Evolutionary conservation across 1,284 basidiomycete genomes (phyloP).

Genomic region (Ustilago tritici): DNA sequence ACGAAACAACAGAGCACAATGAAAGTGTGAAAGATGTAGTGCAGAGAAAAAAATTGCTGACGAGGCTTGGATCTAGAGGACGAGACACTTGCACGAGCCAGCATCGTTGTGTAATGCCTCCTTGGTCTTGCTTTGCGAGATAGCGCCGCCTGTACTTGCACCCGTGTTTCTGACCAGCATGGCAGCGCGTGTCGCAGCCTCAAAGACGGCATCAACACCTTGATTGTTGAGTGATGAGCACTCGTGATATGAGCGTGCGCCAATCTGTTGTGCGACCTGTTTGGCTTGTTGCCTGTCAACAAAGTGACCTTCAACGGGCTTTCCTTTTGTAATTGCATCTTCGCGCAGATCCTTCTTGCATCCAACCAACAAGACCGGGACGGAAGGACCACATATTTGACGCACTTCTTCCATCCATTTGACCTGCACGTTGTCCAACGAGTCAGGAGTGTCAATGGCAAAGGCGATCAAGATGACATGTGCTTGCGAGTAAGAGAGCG

Average conservation of each 20-base stretch:
- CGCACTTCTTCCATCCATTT: slow-evolving; percentile 84
- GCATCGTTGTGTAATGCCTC: slow-evolving; percentile 51
- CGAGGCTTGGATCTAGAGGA: slow-evolving; percentile 20
- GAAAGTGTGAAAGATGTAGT: background rate
- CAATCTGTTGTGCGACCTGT: slow-evolving; percentile 72
- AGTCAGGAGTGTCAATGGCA: slow-evolving; percentile 94
- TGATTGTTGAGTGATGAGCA: slow-evolving; percentile 64
- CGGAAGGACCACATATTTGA: slow-evolving; percentile 71
- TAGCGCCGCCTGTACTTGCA: slow-evolving; percentile 42
- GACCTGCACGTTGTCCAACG: slow-evolving; percentile 91
- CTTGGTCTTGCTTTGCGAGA: slow-evolving; percentile 52
- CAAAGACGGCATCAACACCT: slow-evolving; percentile 64
- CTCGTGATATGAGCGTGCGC: slow-evolving; percentile 71
- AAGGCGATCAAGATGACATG: slow-evolving; percentile 99
- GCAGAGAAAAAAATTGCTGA: background rate
- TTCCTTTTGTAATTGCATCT: slow-evolving; percentile 69
- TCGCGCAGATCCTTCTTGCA: slow-evolving; percentile 85
- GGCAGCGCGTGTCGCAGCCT: slow-evolving; percentile 63
- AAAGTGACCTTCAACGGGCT: slow-evolving; percentile 63
- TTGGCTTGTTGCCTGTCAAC: slow-evolving; percentile 71
- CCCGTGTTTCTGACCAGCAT: slow-evolving; percentile 59
- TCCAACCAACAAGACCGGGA: slow-evolving; percentile 85
- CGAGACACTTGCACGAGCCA: slow-evolving; percentile 52
- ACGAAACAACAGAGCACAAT: background rate
- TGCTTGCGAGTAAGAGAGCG: slow-evolving; percentile 96